A percentile compares a stretch with the other conserved stretches of the same genome.
phyloP scores from a whole-genome alignment of 371 early-diverging fungal genomes.

The Saksenaea vasiformis region DNA sequence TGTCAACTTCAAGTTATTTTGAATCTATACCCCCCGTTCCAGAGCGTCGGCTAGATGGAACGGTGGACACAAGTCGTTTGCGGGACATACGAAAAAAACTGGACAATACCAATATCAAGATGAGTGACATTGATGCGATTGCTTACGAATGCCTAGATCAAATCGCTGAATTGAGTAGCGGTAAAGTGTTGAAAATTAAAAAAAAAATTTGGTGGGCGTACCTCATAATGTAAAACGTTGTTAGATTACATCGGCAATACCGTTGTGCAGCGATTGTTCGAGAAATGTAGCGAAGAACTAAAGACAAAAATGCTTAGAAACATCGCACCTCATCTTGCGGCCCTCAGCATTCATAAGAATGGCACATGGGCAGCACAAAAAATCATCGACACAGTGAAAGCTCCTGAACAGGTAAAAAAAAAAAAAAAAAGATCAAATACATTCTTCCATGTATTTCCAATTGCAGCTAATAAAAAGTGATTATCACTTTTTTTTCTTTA shows the following conservation, averaged over 20 bases:
- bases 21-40: conserved; percentile 72
- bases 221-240: background rate
- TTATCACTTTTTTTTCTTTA: background rate
- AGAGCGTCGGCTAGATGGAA: conserved; percentile 65
- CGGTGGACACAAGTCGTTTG: conserved; percentile 79
- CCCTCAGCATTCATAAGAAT: conserved; percentile 89
- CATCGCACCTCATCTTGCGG: conserved; percentile 76
- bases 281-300: conserved; percentile 63
- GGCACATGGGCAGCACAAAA: conserved; percentile 95
- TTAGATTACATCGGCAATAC: conserved; percentile 70
- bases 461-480: background rate
- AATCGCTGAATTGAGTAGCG: conserved; percentile 85
- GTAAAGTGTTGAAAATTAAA: too few species aligned
- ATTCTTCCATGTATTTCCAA: too few species aligned
- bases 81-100: conserved; percentile 87
- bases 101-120: conserved; percentile 65
- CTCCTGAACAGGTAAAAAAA: conserved; percentile 62
- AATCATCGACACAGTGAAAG: conserved; percentile 78
- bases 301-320: conserved; percentile 50
- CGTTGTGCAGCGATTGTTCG: conserved; percentile 83
- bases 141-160: conserved; percentile 75
- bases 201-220: too few species aligned
- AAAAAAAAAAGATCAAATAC: background rate
- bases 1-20: conserved; percentile 46
- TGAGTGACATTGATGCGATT: conserved; percentile 62